Conservation (phyloP, 176 grass and related monocot species). For the Chrysopogon serrulatus region DNA sequence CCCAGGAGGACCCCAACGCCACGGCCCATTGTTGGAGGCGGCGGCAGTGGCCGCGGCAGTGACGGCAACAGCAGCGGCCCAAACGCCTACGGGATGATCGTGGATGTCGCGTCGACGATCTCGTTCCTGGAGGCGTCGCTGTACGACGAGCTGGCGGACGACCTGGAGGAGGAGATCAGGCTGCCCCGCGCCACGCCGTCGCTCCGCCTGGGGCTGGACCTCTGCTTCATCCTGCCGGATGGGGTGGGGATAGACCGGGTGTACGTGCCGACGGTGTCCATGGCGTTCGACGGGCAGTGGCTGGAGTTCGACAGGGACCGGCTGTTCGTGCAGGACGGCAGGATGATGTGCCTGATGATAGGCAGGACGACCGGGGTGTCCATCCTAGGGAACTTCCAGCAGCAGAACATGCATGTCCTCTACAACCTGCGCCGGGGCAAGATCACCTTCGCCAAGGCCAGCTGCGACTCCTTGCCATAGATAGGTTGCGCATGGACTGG, state of each 20-base stretch:
- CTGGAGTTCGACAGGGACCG: conserved; percentile 37
- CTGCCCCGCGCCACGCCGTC: conserved; percentile 43
- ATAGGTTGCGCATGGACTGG: background rate
- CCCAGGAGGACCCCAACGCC: too few species aligned
- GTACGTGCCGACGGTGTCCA: conserved; percentile 40
- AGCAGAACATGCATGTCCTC: conserved; percentile 55
- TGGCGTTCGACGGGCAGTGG: conserved; percentile 45
- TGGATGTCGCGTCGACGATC: conserved; percentile 60
- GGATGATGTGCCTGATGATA: conserved; percentile 57
- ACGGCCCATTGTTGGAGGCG: too few species aligned
- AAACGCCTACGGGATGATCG: conserved; percentile 45
- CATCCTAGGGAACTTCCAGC: conserved; percentile 67
- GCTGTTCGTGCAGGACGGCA: conserved; percentile 44
- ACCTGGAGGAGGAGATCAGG: conserved; percentile 50
- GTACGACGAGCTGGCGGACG: conserved; percentile 44
- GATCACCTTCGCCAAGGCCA: conserved; percentile 46
- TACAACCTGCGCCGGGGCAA: conserved; percentile 39
- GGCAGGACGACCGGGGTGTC: conserved; percentile 36
- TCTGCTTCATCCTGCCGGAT: conserved; percentile 55
- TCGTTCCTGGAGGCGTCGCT: conserved; percentile 44
- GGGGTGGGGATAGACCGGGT: conserved; percentile 36
- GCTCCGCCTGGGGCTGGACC: conserved; percentile 36
- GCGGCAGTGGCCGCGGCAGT: background rate
- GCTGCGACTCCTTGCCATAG: conserved; percentile 17
- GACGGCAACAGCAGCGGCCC: background rate